Conservation (phyloP, 2,329 filamentous ascomycete genomes). For the Diaporthe aspalathi region DNA sequence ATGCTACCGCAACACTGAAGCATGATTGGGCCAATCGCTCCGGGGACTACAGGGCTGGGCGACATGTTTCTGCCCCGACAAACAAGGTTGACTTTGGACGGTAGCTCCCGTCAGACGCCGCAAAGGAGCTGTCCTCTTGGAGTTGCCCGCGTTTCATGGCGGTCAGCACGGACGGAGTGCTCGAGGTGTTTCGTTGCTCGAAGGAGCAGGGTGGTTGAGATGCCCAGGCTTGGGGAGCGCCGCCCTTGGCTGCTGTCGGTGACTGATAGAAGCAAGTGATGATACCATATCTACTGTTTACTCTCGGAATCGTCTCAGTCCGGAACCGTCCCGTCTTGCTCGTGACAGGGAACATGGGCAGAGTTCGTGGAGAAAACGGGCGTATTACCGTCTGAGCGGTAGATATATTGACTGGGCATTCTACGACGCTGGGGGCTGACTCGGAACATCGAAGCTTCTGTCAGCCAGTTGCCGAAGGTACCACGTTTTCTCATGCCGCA, state of each 20-base stretch:
- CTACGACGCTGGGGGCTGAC: constrained; percentile 16
- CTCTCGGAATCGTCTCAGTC: constrained; percentile 41
- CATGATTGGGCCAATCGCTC: neutral
- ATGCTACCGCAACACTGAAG: constrained; percentile 8
- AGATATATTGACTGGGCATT: constrained; percentile 18
- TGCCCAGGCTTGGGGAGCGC: neutral
- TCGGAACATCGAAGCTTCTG: constrained; percentile 19
- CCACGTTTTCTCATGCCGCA: constrained; percentile 24
- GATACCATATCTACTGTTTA: constrained; percentile 41
- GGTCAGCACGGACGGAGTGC: neutral
- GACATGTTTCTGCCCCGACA: constrained; percentile 15
- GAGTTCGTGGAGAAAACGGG: neutral
- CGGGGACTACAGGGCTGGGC: neutral
- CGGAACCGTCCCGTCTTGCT: neutral
- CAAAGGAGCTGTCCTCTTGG: neutral
- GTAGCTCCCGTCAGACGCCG: constrained; percentile 20
- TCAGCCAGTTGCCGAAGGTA: constrained; percentile 17
- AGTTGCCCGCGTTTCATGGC: constrained; percentile 19
- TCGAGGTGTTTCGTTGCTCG: neutral
- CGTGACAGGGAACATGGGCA: constrained; percentile 18
- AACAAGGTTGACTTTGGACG: constrained; percentile 3
- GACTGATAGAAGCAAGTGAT: constrained; percentile 19
- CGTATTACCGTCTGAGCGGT: constrained; percentile 25
- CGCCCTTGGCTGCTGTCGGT: constrained; percentile 4
- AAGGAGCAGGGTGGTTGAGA: neutral